Percentiles rank a stretch among this genome's conserved stretches.
Evolutionary conservation across 805 yeast species (phyloP).

Genomic region (Metschnikowia matae): DNA sequence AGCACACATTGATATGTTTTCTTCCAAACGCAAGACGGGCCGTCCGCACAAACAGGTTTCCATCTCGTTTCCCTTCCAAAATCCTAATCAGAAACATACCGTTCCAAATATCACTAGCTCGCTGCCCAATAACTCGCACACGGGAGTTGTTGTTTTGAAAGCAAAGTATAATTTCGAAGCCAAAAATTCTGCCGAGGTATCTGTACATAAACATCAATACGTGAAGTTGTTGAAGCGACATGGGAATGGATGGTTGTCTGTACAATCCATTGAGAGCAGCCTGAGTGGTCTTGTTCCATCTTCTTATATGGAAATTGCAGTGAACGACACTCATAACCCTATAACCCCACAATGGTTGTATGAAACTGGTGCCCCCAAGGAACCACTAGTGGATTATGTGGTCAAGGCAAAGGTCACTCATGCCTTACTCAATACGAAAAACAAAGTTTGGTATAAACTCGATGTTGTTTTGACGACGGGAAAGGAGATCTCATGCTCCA

Average conservation of each 20-base stretch:
- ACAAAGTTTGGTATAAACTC: conserved; percentile 33
- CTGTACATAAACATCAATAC: conserved; percentile 25
- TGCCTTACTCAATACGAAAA: conserved; percentile 23
- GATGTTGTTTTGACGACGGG: conserved; percentile 21
- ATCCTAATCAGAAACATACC: not conserved
- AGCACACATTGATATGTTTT: not conserved
- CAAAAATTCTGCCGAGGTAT: conserved; percentile 25
- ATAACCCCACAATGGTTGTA: conserved; percentile 31
- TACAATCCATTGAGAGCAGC: conserved; percentile 24
- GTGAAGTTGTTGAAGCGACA: conserved; percentile 31
- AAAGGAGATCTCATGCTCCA: conserved; percentile 23
- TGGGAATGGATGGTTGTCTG: conserved; percentile 41
- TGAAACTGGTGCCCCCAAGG: conserved; percentile 7
- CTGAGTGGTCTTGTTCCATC: conserved; percentile 36
- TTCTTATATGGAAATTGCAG: conserved; percentile 35
- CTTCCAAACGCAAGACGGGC: not conserved
- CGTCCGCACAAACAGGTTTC: not conserved
- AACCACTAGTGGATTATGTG: conserved; percentile 6
- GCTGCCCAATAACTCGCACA: conserved; percentile 19
- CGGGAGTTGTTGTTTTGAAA: conserved; percentile 22
- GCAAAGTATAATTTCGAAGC: conserved; percentile 32
- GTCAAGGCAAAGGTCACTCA: conserved; percentile 20
- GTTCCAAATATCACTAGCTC: conserved; percentile 24
- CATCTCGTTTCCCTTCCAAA: conserved; percentile 2
- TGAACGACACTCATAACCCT: conserved; percentile 35